A percentile compares a stretch with the other conserved stretches of the same genome.
Conservation (phyloP, 768 basidiomycete genomes). For the Mycena belliarum region DNA sequence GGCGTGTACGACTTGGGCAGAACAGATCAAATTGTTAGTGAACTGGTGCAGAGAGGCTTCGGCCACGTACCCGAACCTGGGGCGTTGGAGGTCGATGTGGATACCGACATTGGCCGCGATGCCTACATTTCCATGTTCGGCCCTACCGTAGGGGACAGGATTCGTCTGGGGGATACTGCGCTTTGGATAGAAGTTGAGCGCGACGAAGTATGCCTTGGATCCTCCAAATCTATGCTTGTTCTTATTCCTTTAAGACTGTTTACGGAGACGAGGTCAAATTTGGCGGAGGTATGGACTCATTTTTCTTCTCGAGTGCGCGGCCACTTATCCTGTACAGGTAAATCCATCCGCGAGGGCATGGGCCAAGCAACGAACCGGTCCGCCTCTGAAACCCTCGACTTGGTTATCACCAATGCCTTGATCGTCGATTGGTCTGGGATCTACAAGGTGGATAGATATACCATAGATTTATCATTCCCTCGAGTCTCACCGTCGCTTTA, state of each 20-base stretch:
- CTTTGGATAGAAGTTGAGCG: slow-evolving; percentile 93
- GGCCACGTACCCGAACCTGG: slow-evolving; percentile 68
- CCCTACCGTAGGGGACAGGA: slow-evolving; percentile 87
- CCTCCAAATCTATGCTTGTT: background rate
- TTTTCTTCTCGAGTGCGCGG: background rate
- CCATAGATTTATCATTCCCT: background rate
- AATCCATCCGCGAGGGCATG: slow-evolving; percentile 95
- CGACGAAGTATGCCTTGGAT: slow-evolving; percentile 57
- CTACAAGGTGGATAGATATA: slow-evolving; percentile 70
- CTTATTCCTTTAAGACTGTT: slow-evolving; percentile 53
- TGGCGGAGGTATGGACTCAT: slow-evolving; percentile 71
- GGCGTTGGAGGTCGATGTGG: slow-evolving; percentile 48
- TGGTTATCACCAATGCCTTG: slow-evolving; percentile 93
- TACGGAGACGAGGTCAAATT: slow-evolving; percentile 99
- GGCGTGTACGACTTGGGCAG: slow-evolving; percentile 48
- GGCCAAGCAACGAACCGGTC: slow-evolving; percentile 82
- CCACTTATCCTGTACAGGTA: slow-evolving; percentile 50
- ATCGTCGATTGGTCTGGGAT: slow-evolving; percentile 96
- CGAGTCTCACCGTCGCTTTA: slow-evolving; percentile 31
- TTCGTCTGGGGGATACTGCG: slow-evolving; percentile 85
- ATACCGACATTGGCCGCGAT: slow-evolving; percentile 64
- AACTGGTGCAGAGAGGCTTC: slow-evolving; percentile 64
- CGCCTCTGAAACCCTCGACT: slow-evolving; percentile 72
- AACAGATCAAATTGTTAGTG: slow-evolving; percentile 47
- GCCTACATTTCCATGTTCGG: slow-evolving; percentile 94